Evolutionary conservation across 75 land plant species (phyloP), one percentile per base, ranked within the genome.

Genomic region (Selaginella moellendorffii): DNA sequence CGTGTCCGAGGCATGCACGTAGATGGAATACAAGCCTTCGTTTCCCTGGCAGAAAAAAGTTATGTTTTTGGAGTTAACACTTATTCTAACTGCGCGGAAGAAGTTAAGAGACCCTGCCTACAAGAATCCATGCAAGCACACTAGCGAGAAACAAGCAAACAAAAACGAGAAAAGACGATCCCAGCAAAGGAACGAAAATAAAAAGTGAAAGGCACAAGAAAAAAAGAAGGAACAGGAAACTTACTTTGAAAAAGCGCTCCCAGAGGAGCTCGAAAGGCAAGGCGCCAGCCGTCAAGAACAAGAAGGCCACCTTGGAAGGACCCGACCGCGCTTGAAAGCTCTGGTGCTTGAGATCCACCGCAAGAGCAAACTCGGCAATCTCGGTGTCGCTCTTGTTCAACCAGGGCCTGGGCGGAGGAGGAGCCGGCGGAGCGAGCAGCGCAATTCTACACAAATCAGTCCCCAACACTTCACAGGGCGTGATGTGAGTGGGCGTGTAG

Each of bases 1-100:
- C n/a, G n/a, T 77, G 52, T 69, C 77, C 20, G 97, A 91, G 65
- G 93, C 92, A 71, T 91, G 97, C 30, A 91, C 88, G 70, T 84
- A 91, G 17, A 91, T 71, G 19, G 93, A 70, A 70, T 76, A 91
- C 66, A 78, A 80, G 62, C 69, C 93, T 64, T 80, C 82, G 64
- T 91, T 83, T 53, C 93, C 97, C 97, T 91, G 79, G 19, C 74
- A 56, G 66, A 36, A 36, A 36, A 36, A 36, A n/a, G n/a, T n/a
- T n/a, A n/a, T n/a, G n/a, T n/a, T n/a, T n/a, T n/a, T n/a, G n/a
- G n/a, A n/a, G n/a, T n/a, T n/a, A n/a, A n/a, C n/a, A n/a, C n/a
- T n/a, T n/a, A n/a, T n/a, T n/a, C n/a, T n/a, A n/a, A n/a, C n/a
- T n/a, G n/a, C n/a, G n/a, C n/a, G n/a, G n/a, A n/a, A n/a, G n/a